phyloP scores from a whole-genome alignment of 2,329 filamentous ascomycete species.

The Sporothrix schenckii region DNA sequence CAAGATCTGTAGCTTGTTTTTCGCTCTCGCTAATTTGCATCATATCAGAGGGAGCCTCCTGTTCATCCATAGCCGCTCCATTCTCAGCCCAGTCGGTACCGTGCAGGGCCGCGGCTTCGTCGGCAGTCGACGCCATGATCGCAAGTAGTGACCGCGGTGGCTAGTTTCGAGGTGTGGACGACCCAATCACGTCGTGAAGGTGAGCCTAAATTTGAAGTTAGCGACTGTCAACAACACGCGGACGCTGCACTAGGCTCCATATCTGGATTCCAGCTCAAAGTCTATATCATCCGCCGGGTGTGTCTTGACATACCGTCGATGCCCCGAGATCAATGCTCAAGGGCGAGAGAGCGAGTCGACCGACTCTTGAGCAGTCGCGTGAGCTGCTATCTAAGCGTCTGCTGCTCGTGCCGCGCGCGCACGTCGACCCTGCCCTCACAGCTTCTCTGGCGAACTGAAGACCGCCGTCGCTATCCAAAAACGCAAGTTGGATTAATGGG shows the following conservation, averaged over 20 bases:
- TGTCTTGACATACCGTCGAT: neutral
- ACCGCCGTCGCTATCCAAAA: neutral
- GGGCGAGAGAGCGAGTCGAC: neutral
- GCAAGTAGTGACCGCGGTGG: neutral
- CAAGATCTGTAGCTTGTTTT: slow-evolving; percentile 56
- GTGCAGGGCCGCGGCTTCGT: slow-evolving; percentile 37
- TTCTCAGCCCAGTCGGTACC: slow-evolving; percentile 47
- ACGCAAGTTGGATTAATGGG: neutral
- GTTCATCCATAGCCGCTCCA: slow-evolving; percentile 59
- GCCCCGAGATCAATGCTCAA: neutral
- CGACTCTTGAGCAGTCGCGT: neutral
- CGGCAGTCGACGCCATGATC: slow-evolving; percentile 40
- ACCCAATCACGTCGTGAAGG: no score
- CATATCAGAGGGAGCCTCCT: slow-evolving; percentile 53
- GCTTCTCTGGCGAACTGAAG: no score
- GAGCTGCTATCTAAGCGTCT: neutral
- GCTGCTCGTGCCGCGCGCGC: neutral
- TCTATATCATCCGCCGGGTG: neutral
- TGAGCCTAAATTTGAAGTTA: neutral
- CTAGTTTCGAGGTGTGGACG: neutral
- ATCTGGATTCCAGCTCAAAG: neutral
- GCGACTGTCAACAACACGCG: neutral
- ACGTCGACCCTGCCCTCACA: neutral
- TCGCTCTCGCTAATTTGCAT: slow-evolving; percentile 59
- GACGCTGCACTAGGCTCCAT: no score